Base-by-base conservation (phyloP, 768 basidiomycete species). In the Tephrocybe sp. region DNA sequence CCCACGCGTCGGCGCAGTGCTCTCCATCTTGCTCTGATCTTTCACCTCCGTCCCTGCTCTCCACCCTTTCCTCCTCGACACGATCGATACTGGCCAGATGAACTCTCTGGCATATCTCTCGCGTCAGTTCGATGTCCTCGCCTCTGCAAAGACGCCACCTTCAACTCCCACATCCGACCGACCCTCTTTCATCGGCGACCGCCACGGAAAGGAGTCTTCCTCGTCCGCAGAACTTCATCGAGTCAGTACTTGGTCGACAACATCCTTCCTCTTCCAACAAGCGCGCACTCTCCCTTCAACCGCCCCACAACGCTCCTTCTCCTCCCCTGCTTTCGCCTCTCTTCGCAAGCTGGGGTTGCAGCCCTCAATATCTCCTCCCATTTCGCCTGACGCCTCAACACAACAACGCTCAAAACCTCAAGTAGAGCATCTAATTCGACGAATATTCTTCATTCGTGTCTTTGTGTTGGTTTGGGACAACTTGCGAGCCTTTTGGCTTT, bases 21-120 rank as follows among this genome's bases (percentile, higher is more conserved):
- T 46, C 33, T 45, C 12, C 19, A 36, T 40, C 25, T 31, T 37
- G 49, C 42, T 38, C 56, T 51, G 45, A 56, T 53, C 55, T 29
- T 31, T 25, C 41, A 49, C 49, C 45, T 29, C 42, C 40, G 31
- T 22, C 39, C 23, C 19, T 30, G n/a, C 15, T 37, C 24, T 13
- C 47, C 22, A 24, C 45, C 47, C 34, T 18, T 42, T 39, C 45
- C 12, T 33, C 25, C 8, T 44, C 40, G 42, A 46, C 37, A 36
- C 31, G 31, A 50, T 27, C 21, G 31, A 52, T 47, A 42, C 37
- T 38, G 50, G 54, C 54, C 54, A 55, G 53, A 92, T 92, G 90
- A 91, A 92, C 73, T 87, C 87, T 59, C 80, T 92, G 61, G 75
- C 79, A 15, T 84, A 88, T 69, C 75, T 92, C 53, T 88, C 90